Percentiles rank a stretch among this genome's conserved stretches.
phyloP scores from a whole-genome alignment of 192 early-diverging fungal genomes.

The Funneliformis mosseae region DNA sequence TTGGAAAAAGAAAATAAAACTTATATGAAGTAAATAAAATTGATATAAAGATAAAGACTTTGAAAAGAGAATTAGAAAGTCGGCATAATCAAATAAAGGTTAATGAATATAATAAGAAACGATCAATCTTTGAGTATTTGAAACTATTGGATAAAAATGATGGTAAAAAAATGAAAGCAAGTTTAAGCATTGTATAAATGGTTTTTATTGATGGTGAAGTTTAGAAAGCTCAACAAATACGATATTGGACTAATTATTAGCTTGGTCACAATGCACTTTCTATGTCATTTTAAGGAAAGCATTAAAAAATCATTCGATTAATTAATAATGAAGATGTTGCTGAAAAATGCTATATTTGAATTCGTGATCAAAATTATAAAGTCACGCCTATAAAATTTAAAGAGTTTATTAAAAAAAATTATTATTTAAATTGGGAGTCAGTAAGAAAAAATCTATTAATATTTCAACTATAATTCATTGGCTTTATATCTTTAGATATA shows the following conservation, averaged over 20 bases:
- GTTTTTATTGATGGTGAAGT: neutral
- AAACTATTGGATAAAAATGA: neutral
- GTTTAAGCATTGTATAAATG: neutral
- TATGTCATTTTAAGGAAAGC: neutral
- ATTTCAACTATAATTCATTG: too few species aligned
- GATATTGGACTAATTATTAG: neutral
- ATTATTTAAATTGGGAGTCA: neutral
- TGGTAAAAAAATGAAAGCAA: neutral
- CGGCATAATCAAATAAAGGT: neutral
- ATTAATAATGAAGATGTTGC: conserved; percentile 7
- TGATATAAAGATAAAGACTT: neutral
- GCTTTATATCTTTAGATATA: neutral
- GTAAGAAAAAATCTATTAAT: neutral
- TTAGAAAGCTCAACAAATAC: neutral
- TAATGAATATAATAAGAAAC: conserved; percentile 7
- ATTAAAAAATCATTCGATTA: conserved; percentile 2
- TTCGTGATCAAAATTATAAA: conserved; percentile 9
- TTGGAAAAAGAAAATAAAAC: too few species aligned
- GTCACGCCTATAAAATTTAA: neutral
- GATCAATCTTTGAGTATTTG: neutral
- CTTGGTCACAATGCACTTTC: neutral
- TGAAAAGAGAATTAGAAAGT: neutral
- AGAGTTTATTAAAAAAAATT: neutral
- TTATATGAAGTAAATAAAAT: neutral
- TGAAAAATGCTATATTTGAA: conserved; percentile 11